These are phyloP conservation scores for Penicillium pancosmium DNA, from an alignment of 495 filamentous ascomycete species.

Conservation along the genomic window DNA sequence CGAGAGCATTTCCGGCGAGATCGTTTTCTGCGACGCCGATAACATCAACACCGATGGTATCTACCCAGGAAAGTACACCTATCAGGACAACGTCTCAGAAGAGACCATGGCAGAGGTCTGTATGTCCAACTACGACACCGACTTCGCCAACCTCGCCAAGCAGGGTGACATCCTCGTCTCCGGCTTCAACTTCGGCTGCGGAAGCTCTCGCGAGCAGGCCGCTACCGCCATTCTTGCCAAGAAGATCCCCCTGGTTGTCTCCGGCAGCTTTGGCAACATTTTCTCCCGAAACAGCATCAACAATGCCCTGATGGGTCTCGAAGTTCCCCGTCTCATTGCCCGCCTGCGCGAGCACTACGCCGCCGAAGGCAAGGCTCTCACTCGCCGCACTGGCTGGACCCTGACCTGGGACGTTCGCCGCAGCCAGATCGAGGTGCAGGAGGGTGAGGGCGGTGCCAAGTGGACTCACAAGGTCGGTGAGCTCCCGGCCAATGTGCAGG, in stretches of 20 bases:
- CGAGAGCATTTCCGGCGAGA: constrained; percentile 52
- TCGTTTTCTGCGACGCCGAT: constrained; percentile 56
- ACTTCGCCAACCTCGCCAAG: constrained; percentile 62
- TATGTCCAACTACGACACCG: constrained; percentile 89
- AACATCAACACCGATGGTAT: constrained; percentile 65
- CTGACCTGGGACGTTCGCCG: constrained; percentile 81
- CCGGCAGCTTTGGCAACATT: constrained; percentile 88
- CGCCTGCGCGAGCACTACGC: constrained; percentile 68
- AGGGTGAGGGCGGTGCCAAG: constrained; percentile 60
- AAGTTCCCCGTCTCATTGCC: constrained; percentile 73
- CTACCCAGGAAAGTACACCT: constrained; percentile 73
- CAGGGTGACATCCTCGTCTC: constrained; percentile 78
- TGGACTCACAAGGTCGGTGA: constrained; percentile 87
- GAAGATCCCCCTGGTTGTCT: constrained; percentile 79
- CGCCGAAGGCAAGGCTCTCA: constrained; percentile 55
- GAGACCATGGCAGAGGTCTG: constrained; percentile 85
- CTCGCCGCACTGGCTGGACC: constrained; percentile 86
- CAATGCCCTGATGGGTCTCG: constrained; percentile 84
- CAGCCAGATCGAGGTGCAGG: constrained; percentile 68
- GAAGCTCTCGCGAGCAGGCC: constrained; percentile 80
- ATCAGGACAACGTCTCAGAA: constrained; percentile 77
- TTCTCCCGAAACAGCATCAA: constrained; percentile 90
- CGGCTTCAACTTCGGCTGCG: constrained; percentile 92
- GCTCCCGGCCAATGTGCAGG: constrained; percentile 86
- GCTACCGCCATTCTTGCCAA: constrained; percentile 88